Percentiles rank a stretch among this genome's conserved stretches.
Evolutionary conservation across 73 alveolate genomes (phyloP).

Genomic region (Effrenium voratum): DNA sequence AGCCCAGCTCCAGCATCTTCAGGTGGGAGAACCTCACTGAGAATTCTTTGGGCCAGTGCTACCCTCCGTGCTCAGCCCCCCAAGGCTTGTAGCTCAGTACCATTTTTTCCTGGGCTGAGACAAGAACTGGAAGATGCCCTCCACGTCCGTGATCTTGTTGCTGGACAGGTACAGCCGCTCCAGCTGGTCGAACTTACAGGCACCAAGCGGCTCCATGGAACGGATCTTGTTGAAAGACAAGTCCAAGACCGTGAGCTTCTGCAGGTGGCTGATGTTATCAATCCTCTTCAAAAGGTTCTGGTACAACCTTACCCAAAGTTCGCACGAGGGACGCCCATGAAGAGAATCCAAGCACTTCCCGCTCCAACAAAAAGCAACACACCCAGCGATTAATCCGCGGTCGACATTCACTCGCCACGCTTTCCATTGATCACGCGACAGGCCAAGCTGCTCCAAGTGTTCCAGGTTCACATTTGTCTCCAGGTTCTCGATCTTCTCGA

Average conservation of each 20-base stretch:
- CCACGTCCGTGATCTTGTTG: conserved; percentile 97
- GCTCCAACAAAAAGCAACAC: no score
- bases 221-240: conserved; percentile 97
- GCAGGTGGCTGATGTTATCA: conserved; percentile 97
- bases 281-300: conserved; percentile 97
- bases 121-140: conserved; percentile 96
- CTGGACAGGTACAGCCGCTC: conserved; percentile 96
- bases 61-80: no score
- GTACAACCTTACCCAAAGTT: conserved; percentile 96
- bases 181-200: conserved; percentile 87
- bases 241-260: conserved; percentile 97
- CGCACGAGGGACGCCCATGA: no score
- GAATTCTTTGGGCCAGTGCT: no score
- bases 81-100: no score
- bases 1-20: conserved; percentile 98
- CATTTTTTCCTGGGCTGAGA: no score
- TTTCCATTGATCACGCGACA: background rate
- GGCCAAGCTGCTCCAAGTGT: conserved; percentile 96
- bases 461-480: conserved; percentile 96
- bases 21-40: no score
- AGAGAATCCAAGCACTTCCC: no score
- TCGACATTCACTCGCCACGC: background rate
- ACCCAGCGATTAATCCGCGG: no score
- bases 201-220: conserved; percentile 96
- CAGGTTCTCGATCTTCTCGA: conserved; percentile 97